A percentile compares a stretch with the other conserved stretches of the same genome.
Evolutionary conservation across 2,329 filamentous ascomycete species (phyloP).

Genomic region (Tolypocladium sp.): DNA sequence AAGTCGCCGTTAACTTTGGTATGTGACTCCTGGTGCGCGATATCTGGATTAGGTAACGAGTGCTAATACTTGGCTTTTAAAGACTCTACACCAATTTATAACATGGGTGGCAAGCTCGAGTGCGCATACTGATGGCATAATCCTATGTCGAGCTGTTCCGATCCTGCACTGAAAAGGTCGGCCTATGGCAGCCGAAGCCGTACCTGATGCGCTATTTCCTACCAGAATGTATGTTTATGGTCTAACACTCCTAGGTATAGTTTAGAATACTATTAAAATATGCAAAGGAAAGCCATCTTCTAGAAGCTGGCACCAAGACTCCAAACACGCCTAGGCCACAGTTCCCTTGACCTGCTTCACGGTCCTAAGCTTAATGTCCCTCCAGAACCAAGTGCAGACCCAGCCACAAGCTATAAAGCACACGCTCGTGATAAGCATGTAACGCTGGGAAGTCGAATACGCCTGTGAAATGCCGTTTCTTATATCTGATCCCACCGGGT

Average conservation of each 20-base stretch:
- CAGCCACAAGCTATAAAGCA: slow-evolving; percentile 30
- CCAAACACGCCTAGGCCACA: slow-evolving; percentile 17
- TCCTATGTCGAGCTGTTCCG: too few species aligned
- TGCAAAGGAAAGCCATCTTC: too few species aligned
- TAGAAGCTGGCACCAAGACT: not conserved
- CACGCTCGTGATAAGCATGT: slow-evolving; percentile 41
- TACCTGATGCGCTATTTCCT: too few species aligned
- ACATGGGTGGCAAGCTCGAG: not conserved
- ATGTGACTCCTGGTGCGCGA: not conserved
- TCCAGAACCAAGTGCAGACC: slow-evolving; percentile 32
- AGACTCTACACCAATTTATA: not conserved
- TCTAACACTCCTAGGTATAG: too few species aligned
- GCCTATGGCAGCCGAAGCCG: too few species aligned
- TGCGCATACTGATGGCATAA: not conserved
- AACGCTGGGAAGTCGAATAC: slow-evolving; percentile 45
- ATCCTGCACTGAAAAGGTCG: not conserved
- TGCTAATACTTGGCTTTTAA: not conserved
- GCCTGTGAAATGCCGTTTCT: slow-evolving; percentile 49
- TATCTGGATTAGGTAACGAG: not conserved
- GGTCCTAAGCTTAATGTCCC: slow-evolving; percentile 40
- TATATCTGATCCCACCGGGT: slow-evolving; percentile 37
- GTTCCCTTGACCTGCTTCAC: slow-evolving; percentile 30
- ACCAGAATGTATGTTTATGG: too few species aligned
- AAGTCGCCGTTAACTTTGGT: not conserved
- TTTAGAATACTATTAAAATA: too few species aligned